Evolutionary conservation across 306 rosid genomes (phyloP), one percentile per base, ranked within the genome.

Genomic region (Canavalia gladiata): DNA sequence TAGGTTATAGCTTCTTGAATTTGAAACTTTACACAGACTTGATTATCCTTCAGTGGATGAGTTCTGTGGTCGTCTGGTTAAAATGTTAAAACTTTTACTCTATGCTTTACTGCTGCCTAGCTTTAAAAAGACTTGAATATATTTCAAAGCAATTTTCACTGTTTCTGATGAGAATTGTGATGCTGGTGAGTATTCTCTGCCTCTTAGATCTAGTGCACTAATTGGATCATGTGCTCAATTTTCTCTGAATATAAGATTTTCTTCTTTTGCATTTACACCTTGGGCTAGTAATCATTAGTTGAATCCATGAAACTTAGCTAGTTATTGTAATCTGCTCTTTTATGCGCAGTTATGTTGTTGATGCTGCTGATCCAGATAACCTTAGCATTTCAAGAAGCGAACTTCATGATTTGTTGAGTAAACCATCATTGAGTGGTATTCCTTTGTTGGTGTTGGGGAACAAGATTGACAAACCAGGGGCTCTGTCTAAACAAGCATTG

Each of bases 321-420:
- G 58, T 39, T 75, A 56, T 51, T 30, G 30, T 47, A 18, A 37
- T 79, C 47, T 84, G 78, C 33, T 81, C 3, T 70, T 80, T 85
- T 33, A 79, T 83, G 83, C 89, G 83, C 89, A 94, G 98, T 63
- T 94, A 94, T 76, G 98, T 94, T 76, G 97, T 94, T 81, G 98
- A 94, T 91, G 98, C 95, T 68, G 98, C 98, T 34, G 97, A 94
- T 87, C 91, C 90, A 12, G 97, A 94, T 73, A 94, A 90, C 74
- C 87, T 94, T 77, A 84, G 84, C 83, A 88, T 80, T 70, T 94
- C 98, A 63, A 91, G 55, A 84, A 87, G 94, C 51, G 98, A 94
- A 75, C 98, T 94, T 81, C 98, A 90, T 84, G 98, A 94, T 87
- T 83, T 91, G 79, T 80, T 91, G 87, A 89, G 94, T 84, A 91